These are phyloP conservation scores for Psidium friedrichsthalianum DNA, from an alignment of 345 rosid genomes.

Conservation along the genomic window DNA sequence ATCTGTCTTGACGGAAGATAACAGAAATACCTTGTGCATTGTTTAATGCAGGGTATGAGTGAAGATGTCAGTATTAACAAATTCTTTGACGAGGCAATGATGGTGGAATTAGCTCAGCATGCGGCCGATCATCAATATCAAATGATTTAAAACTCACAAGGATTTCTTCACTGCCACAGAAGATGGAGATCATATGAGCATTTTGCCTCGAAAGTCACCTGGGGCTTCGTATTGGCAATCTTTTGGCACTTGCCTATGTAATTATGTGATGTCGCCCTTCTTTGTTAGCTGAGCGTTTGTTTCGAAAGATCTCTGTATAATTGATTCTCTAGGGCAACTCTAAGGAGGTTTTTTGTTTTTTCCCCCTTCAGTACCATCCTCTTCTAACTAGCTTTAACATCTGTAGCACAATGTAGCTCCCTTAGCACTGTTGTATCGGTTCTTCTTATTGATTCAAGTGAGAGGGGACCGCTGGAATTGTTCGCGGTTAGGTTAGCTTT, in stretches of 20 bases:
- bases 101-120: constrained; percentile 82
- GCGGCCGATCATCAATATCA: constrained; percentile 69
- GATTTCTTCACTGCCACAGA: background rate
- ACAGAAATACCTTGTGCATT: background rate
- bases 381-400: background rate
- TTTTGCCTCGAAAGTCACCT: background rate
- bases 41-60: constrained; percentile 60
- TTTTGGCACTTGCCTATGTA: background rate
- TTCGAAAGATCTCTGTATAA: background rate
- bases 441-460: background rate
- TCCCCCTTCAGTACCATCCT: background rate
- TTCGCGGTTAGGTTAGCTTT: background rate
- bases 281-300: background rate
- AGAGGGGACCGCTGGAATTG: background rate
- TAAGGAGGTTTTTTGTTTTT: background rate
- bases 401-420: background rate
- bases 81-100: constrained; percentile 83
- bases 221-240: background rate
- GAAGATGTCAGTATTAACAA: constrained; percentile 88
- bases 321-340: background rate
- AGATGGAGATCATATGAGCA: background rate
- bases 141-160: constrained; percentile 19
- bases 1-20: background rate
- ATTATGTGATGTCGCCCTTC: background rate
- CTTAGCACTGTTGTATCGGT: background rate